A percentile compares a stretch with the other conserved stretches of the same genome.
These are phyloP conservation scores for Colletotrichum lupini DNA, from an alignment of 2,329 filamentous ascomycete genomes.

Conservation along the genomic window DNA sequence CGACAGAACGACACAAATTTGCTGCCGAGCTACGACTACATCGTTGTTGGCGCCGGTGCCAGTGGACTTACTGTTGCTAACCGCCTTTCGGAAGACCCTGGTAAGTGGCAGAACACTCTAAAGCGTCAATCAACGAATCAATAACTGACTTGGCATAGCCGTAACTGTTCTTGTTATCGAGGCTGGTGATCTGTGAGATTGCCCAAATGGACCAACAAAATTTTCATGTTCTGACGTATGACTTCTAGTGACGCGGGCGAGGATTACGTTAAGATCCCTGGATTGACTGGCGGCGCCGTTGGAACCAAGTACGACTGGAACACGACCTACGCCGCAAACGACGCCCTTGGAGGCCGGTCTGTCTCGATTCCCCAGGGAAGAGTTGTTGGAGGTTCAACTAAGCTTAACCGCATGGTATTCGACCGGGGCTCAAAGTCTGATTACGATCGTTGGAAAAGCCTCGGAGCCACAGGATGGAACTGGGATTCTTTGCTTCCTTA, in stretches of 20 bases:
- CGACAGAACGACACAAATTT: constrained; percentile 1
- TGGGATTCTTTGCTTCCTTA: constrained; percentile 48
- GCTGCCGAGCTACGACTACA: constrained; percentile 43
- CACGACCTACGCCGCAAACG: constrained; percentile 32
- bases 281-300: constrained; percentile 39
- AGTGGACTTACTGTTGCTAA: constrained; percentile 50
- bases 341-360: constrained; percentile 22
- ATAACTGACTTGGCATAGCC: constrained; percentile 19
- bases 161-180: constrained; percentile 45
- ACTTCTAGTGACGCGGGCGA: constrained; percentile 33
- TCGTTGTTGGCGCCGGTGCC: constrained; percentile 48
- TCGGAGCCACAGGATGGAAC: constrained; percentile 51
- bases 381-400: constrained; percentile 44
- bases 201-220: background rate
- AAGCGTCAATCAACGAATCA: background rate
- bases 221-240: background rate
- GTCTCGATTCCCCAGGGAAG: constrained; percentile 24
- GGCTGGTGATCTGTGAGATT: constrained; percentile 37
- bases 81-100: constrained; percentile 48
- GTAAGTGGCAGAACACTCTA: background rate
- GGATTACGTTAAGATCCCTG: constrained; percentile 41
- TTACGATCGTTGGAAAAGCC: constrained; percentile 49
- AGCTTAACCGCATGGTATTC: constrained; percentile 46
- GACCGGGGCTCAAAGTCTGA: constrained; percentile 42
- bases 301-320: constrained; percentile 44